These are phyloP conservation scores for Phytophthora citricola DNA, from an alignment of 352 stramenopile species.

Conservation along the genomic window DNA sequence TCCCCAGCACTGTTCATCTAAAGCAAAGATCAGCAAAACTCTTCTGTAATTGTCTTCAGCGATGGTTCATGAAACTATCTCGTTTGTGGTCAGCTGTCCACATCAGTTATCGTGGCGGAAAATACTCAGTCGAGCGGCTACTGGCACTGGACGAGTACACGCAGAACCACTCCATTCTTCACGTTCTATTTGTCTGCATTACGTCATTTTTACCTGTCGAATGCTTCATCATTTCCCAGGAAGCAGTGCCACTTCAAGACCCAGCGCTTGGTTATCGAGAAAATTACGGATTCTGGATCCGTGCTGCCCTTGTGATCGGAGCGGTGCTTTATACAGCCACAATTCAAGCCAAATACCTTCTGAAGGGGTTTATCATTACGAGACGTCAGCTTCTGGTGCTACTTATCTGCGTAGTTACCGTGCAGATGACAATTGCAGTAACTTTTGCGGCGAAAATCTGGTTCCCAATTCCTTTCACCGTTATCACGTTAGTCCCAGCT, in stretches of 20 bases:
- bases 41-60: neutral
- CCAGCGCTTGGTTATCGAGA: slow-evolving; percentile 18
- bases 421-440: slow-evolving; percentile 17
- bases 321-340: slow-evolving; percentile 20
- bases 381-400: slow-evolving; percentile 7
- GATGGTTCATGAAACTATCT: slow-evolving; percentile 8
- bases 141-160: slow-evolving; percentile 39
- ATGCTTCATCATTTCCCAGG: slow-evolving; percentile 28
- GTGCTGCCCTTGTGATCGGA: slow-evolving; percentile 19
- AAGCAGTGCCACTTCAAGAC: slow-evolving; percentile 36
- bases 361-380: slow-evolving; percentile 22
- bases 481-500: slow-evolving; percentile 21
- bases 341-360: slow-evolving; percentile 22
- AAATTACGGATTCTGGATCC: slow-evolving; percentile 41
- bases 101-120: slow-evolving; percentile 25
- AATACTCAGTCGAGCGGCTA: slow-evolving; percentile 44
- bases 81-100: slow-evolving; percentile 12
- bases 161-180: slow-evolving; percentile 14
- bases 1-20: neutral
- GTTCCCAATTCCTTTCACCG: slow-evolving; percentile 35
- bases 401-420: neutral
- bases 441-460: slow-evolving; percentile 21
- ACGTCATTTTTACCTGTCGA: slow-evolving; percentile 26
- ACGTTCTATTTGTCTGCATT: slow-evolving; percentile 26
- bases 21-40: neutral